Evolutionary conservation across 345 rosid genomes (phyloP), one percentile per base, ranked within the genome.

Genomic region (Brassica incana): DNA sequence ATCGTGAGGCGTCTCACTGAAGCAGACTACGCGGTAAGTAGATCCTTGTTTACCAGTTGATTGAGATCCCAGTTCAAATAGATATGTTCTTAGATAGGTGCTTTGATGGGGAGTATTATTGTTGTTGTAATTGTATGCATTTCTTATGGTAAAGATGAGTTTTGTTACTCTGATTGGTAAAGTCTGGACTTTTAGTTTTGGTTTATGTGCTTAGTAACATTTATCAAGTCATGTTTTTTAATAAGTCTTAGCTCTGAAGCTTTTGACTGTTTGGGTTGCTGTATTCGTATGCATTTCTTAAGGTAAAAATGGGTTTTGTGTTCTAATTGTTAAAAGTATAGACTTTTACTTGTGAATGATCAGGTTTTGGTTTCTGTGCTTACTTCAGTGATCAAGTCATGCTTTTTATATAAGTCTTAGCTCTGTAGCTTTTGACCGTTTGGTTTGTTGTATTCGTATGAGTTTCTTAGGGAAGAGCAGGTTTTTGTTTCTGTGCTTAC

Each of bases 1-100:
- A 85, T 95, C 69, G 96, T 93, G 33, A 85, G 97, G 87, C 91
- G 86, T 85, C 91, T 92, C 56, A 84, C 91, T 0, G 87, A 79
- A 62, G 82, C 85, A 73, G 97, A 91, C 77, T 95, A 88, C 76
- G 97, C 97, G 87, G 98, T 95, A 91, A 14, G 35, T 65, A 5
- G 3, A 58, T 58, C 29, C 9, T 14, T 71, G 25, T 71, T 59
- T 15, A 3, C 48, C n/a, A 12, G 7, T 25, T 65, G n/a, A n/a
- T 30, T 60, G 62, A 56, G 58, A 52, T 14, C 66, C 54, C 60
- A 61, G 18, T 58, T 56, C 61, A 6, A 38, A 54, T 71, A 8
- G 15, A 59, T n/a, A 18, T 14, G 29, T 14, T 65, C 52, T 77
- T 68, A 2, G 64, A 27, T 69, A 33, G 25, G 20, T 66, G 40